Percentiles rank a stretch among this genome's conserved stretches.
Conservation (phyloP, 192 early-diverging fungal genomes). For the Fimicolochytrium jonesii region DNA sequence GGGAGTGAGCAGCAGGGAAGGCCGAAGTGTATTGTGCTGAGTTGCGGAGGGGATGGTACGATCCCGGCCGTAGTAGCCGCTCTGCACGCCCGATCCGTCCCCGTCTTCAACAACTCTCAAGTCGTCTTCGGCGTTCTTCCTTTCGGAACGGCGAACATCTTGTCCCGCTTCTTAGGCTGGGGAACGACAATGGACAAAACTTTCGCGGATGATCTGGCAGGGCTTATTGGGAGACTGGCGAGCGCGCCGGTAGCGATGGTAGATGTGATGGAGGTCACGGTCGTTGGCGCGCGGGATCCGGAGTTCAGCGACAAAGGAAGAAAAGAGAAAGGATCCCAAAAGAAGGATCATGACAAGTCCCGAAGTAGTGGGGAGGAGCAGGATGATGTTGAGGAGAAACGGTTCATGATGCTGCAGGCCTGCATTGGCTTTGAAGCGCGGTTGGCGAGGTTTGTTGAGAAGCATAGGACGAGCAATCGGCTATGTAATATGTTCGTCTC, state of each 20-base stretch:
- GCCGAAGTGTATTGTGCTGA: slow-evolving; percentile 4
- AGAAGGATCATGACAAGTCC: neutral
- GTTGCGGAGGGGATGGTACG: slow-evolving; percentile 17
- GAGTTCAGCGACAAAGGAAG: neutral
- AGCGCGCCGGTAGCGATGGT: neutral
- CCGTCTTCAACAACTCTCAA: neutral
- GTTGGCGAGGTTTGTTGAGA: slow-evolving; percentile 16
- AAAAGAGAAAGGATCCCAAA: too few relatives aligned
- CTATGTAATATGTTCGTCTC: slow-evolving; percentile 10
- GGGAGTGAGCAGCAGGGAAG: neutral
- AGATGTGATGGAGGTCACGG: slow-evolving; percentile 14
- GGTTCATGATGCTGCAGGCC: slow-evolving; percentile 11
- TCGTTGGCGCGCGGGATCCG: neutral
- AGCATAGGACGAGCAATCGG: slow-evolving; percentile 10
- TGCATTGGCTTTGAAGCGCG: slow-evolving; percentile 15
- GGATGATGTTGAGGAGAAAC: slow-evolving; percentile 11
- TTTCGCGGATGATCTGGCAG: neutral
- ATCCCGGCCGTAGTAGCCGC: slow-evolving; percentile 1
- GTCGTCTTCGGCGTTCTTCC: slow-evolving; percentile 9
- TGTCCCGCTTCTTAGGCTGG: slow-evolving; percentile 18
- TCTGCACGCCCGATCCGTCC: neutral
- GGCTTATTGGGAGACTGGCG: neutral
- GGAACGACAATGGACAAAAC: neutral
- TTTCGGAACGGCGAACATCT: slow-evolving; percentile 22
- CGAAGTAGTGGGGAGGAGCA: neutral